Evolutionary conservation across 352 stramenopile genomes (phyloP).

Genomic region (Blastocystis sp.): DNA sequence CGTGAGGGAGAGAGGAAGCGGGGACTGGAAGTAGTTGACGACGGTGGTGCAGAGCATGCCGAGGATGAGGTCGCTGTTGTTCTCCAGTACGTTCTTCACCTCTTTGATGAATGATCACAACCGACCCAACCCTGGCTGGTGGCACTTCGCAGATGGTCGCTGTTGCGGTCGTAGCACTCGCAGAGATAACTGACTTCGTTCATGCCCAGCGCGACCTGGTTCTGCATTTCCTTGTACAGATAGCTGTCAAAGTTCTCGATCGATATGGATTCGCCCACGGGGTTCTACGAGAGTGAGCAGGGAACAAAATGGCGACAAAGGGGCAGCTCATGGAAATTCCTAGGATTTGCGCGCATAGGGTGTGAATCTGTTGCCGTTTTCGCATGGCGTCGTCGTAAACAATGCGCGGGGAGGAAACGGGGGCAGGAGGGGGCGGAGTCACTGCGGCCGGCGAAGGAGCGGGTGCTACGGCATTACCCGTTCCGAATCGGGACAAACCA

Average conservation of each 20-base stretch:
- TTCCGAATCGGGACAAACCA: neutral
- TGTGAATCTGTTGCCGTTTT: constrained; percentile 28
- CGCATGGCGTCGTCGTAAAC: constrained; percentile 49
- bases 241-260: constrained; percentile 2
- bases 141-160: neutral
- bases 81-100: neutral
- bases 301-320: constrained; percentile 13
- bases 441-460: neutral
- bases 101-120: neutral
- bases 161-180: constrained; percentile 10
- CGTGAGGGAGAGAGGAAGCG: neutral
- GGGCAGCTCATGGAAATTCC: constrained; percentile 10
- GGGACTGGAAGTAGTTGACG: constrained; percentile 48
- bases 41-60: constrained; percentile 21
- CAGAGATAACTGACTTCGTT: constrained; percentile 45
- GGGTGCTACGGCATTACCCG: neutral
- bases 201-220: neutral
- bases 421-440: neutral
- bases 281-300: constrained; percentile 21
- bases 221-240: constrained; percentile 13
- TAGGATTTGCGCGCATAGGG: constrained; percentile 25
- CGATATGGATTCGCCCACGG: neutral
- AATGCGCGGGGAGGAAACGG: neutral
- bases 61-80: neutral
- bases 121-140: neutral